Percentiles rank a stretch among this genome's conserved stretches.
phyloP scores from a whole-genome alignment of 225 moss, liverwort and hornwort species.

The Marchantia paleacea region DNA sequence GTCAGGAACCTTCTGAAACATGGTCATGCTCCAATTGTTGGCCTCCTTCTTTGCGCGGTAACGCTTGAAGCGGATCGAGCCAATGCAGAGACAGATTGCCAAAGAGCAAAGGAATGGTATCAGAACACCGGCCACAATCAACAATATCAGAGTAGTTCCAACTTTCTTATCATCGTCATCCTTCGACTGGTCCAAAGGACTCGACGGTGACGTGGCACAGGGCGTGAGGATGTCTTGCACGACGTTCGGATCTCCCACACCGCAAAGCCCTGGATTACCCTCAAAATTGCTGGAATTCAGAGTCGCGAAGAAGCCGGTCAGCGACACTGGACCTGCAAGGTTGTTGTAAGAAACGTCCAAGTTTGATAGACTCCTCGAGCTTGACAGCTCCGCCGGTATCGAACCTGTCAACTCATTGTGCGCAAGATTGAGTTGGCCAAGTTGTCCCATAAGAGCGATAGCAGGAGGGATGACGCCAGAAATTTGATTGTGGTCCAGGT shows the following conservation, averaged over 20 bases:
- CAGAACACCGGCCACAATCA: slow-evolving; percentile 30
- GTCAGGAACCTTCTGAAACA: slow-evolving; percentile 42
- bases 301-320: slow-evolving; percentile 26
- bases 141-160: slow-evolving; percentile 4
- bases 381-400: slow-evolving; percentile 28
- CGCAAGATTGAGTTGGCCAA: slow-evolving; percentile 30
- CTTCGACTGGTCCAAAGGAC: background rate
- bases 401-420: slow-evolving; percentile 33
- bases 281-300: slow-evolving; percentile 28
- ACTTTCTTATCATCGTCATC: background rate
- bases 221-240: slow-evolving; percentile 14
- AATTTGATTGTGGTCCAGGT: slow-evolving; percentile 32
- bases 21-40: slow-evolving; percentile 38
- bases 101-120: slow-evolving; percentile 22
- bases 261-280: slow-evolving; percentile 39
- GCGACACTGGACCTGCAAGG: slow-evolving; percentile 30
- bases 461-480: slow-evolving; percentile 36
- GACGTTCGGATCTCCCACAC: slow-evolving; percentile 2
- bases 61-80: slow-evolving; percentile 15
- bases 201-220: slow-evolving; percentile 3
- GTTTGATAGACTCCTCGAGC: slow-evolving; percentile 22
- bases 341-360: slow-evolving; percentile 43
- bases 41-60: background rate
- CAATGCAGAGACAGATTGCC: slow-evolving; percentile 18
- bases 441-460: slow-evolving; percentile 26